Evolutionary conservation across 1,139 yeast genomes (phyloP), one percentile per base, ranked within the genome.

Genomic region (Sugiyamaella xylanicola): DNA sequence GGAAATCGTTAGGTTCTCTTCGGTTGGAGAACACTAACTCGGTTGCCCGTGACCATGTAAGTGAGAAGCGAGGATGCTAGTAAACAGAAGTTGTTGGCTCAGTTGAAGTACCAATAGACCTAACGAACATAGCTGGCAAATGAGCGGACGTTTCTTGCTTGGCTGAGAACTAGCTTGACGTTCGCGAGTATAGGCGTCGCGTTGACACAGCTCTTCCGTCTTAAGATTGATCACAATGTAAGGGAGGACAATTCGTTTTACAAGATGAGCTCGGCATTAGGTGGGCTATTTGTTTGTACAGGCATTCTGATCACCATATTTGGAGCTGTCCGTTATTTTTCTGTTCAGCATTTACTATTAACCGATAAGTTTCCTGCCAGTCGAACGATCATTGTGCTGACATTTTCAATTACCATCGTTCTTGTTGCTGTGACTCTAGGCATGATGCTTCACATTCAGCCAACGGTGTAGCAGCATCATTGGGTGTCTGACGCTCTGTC

Each of bases 91-190:
- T n/a, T n/a, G n/a, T n/a, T 25, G 32, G 32, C 32, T 25, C 11
- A 4, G 4, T n/a, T 15, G 4, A 32, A 8, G 4, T n/a, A n/a
- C 15, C 13, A 8, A 15, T 13, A n/a, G 37, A n/a, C 5, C 15
- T 32, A 32, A 32, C 37, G n/a, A 32, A 8, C 25, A 29, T 53
- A 76, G 73, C 71, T 87, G 70, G 92, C 95, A 16, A 87, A 86
- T 66, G 95, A 87, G 67, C 74, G 95, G 57, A 87, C 95, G 0
- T 83, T 83, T 57, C 73, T 87, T 13, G 93, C 95, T 0, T 87
- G 92, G 87, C 71, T 85, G 40, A 76, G 95, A 58, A 87, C 95
- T 0, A 76, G 83, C 11, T 66, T 82, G 51, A 78, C 82, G 9
- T 75, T 82, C 54, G 81, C 84, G 4, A 77, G 84, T 11, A 77